Base-by-base conservation (phyloP, 2,329 filamentous ascomycete species). In the Coccinonectria pachysandricola region DNA sequence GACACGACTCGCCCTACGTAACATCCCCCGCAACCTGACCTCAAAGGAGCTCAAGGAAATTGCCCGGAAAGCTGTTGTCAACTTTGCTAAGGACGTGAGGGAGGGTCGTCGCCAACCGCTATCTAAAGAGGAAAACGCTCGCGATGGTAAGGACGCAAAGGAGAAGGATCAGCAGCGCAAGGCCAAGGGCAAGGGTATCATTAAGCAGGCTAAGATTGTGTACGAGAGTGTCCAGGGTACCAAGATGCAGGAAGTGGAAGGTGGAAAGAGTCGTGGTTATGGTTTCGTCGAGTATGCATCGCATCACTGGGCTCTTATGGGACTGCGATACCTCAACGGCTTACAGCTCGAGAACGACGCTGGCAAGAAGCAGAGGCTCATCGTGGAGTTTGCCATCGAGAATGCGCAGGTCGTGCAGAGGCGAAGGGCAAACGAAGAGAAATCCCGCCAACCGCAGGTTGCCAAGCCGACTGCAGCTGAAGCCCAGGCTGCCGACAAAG, bases 301-400 rank as follows among this genome's bases (percentile, higher is more conserved):
- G 15, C 91, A 98, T 50, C 79, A 91, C 25, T 88, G 80, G 65
- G 91, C 91, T 9, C 67, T 98, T 19, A 96, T 96, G 84, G 91
- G 85, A 13, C 64, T 98, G 36, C 71, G 91, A 23, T 96, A 85
- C 76, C 67, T 98, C 31, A 98, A 98, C 52, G 87, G 88, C 2
- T 78, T 71, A 32, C 60, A 71, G 16, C 43, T 75, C 11, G 62
- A 68, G 45, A 71, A 68, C 37, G 57, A 63, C 13, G 57, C 70
- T 27, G 86, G 91, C 39, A 84, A 80, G 58, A 88, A 85, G 52
- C 87, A 91, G 56, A 71, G 91, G 8, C 60, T 98, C 26, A 85
- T 98, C 48, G 88, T 88, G 19, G 92, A 98, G 54, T 98, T 98
- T 52, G 86, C 91, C 12, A 94, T 98, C 52, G 91, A 98, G 59